Percentiles rank a stretch among this genome's conserved stretches.
These are phyloP conservation scores for Diplodia intermedia DNA, from an alignment of 2,329 filamentous ascomycete species.

Conservation along the genomic window DNA sequence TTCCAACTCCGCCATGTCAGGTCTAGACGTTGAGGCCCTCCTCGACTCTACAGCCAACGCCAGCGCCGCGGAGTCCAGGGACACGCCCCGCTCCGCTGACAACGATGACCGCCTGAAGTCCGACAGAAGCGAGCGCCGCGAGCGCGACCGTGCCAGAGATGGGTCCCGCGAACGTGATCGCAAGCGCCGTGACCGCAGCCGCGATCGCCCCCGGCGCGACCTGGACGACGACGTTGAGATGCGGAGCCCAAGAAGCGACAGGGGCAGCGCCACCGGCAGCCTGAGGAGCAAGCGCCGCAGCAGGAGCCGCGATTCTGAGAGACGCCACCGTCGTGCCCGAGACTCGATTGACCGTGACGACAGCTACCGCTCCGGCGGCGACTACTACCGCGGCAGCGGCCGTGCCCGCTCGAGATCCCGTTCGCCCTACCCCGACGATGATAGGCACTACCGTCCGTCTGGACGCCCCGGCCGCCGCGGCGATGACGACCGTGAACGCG, in stretches of 20 bases:
- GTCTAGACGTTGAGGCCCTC: slow-evolving; percentile 85
- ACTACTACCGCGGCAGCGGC: slow-evolving; percentile 50
- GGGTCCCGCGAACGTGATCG: slow-evolving; percentile 40
- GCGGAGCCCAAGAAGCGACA: slow-evolving; percentile 38
- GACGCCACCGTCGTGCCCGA: slow-evolving; percentile 37
- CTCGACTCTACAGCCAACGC: slow-evolving; percentile 82
- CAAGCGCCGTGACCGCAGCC: slow-evolving; percentile 39
- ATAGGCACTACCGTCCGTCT: slow-evolving; percentile 46
- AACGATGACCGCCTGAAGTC: slow-evolving; percentile 50
- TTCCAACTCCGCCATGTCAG: slow-evolving; percentile 62
- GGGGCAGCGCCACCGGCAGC: slow-evolving; percentile 49
- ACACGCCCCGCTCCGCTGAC: slow-evolving; percentile 57
- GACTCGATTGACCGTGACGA: slow-evolving; percentile 36
- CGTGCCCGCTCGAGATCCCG: slow-evolving; percentile 46
- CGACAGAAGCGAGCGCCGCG: slow-evolving; percentile 45
- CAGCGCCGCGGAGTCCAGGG: slow-evolving; percentile 43
- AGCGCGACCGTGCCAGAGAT: slow-evolving; percentile 41
- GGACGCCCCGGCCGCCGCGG: slow-evolving; percentile 52
- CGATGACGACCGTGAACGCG: slow-evolving; percentile 58
- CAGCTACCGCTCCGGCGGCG: slow-evolving; percentile 39
- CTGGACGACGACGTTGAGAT: slow-evolving; percentile 49
- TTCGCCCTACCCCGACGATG: slow-evolving; percentile 46
- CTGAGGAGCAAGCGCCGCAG: slow-evolving; percentile 41
- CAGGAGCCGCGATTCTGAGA: slow-evolving; percentile 39
- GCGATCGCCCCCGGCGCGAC: slow-evolving; percentile 38